Conservation (phyloP, 176 grass and related monocot genomes). For the Raddia distichophylla region DNA sequence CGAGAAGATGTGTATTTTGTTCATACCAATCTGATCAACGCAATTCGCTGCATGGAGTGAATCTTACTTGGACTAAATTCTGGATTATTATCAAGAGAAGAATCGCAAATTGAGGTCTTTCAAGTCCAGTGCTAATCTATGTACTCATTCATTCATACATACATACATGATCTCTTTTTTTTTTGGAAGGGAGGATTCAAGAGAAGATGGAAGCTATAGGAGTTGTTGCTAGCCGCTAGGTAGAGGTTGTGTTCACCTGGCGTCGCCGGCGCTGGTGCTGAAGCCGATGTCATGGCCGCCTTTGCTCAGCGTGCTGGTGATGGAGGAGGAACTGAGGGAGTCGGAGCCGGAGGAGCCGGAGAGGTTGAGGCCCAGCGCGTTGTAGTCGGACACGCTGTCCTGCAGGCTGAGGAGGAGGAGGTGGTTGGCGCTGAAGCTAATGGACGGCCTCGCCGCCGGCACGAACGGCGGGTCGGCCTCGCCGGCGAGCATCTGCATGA, state of each 20-base stretch:
- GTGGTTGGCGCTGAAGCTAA: conserved; percentile 85
- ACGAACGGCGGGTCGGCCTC: conserved; percentile 91
- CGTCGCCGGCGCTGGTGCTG: conserved; percentile 40
- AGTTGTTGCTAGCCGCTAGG: too few species aligned
- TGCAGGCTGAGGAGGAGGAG: too few species aligned
- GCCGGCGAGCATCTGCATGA: conserved; percentile 84
- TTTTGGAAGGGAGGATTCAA: not conserved
- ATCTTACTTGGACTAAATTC: conserved; percentile 48
- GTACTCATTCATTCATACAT: too few species aligned
- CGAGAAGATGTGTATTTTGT: conserved; percentile 8
- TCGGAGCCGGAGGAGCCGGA: too few species aligned
- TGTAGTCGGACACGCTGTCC: too few species aligned
- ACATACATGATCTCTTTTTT: too few species aligned
- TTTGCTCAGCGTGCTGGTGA: conserved; percentile 60
- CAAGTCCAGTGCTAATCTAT: too few species aligned
- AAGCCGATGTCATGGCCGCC: conserved; percentile 57
- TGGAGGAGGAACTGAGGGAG: conserved; percentile 79
- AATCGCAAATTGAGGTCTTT: conserved; percentile 42
- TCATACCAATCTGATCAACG: not conserved
- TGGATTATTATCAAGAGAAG: conserved; percentile 36
- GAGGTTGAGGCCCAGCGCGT: too few species aligned
- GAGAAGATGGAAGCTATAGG: not conserved
- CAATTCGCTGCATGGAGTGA: not conserved
- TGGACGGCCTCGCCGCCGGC: conserved; percentile 65
- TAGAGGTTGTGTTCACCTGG: conserved; percentile 27